phyloP scores from a whole-genome alignment of 78 protist genomes.

The Carpediemonas membranifera region DNA sequence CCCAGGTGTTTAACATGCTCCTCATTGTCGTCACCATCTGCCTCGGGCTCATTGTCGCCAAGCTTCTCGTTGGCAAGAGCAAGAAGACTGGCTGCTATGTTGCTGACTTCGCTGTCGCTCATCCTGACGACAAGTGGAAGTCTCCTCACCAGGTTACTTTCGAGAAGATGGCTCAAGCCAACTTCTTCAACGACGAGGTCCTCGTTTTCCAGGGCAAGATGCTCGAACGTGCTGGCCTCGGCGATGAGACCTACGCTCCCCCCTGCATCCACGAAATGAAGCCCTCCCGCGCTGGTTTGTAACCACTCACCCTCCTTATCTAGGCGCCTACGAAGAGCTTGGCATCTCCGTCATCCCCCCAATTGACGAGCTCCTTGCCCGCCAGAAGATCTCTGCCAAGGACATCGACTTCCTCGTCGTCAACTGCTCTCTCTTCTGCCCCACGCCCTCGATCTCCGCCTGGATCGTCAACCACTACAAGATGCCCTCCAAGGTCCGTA shows the following conservation, averaged over 20 bases:
- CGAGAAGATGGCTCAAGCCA: no score
- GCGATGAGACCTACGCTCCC: slow-evolving; percentile 41
- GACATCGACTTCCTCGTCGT: slow-evolving; percentile 67
- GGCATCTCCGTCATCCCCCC: no score
- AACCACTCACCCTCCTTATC: no score
- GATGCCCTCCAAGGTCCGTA: slow-evolving; percentile 38
- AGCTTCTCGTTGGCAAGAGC: no score
- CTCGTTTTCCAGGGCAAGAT: slow-evolving; percentile 48
- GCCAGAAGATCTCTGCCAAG: slow-evolving; percentile 35
- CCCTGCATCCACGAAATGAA: no score
- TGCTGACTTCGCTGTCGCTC: slow-evolving; percentile 47
- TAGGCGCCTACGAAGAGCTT: no score
- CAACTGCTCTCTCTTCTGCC: slow-evolving; percentile 67
- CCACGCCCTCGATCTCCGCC: slow-evolving; percentile 67
- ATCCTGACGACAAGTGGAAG: slow-evolving; percentile 34
- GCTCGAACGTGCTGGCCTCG: slow-evolving; percentile 44
- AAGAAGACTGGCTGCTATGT: no score
- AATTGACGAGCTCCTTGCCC: no score
- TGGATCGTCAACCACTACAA: slow-evolving; percentile 32
- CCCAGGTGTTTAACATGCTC: no score
- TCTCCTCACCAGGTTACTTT: slow-evolving; percentile 25
- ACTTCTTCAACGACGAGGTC: slow-evolving; percentile 29
- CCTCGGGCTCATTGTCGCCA: no score
- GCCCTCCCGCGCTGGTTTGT: no score
- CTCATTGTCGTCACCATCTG: no score